Base-by-base conservation (phyloP, 352 stramenopile genomes). In the Globisporangium splendens region DNA sequence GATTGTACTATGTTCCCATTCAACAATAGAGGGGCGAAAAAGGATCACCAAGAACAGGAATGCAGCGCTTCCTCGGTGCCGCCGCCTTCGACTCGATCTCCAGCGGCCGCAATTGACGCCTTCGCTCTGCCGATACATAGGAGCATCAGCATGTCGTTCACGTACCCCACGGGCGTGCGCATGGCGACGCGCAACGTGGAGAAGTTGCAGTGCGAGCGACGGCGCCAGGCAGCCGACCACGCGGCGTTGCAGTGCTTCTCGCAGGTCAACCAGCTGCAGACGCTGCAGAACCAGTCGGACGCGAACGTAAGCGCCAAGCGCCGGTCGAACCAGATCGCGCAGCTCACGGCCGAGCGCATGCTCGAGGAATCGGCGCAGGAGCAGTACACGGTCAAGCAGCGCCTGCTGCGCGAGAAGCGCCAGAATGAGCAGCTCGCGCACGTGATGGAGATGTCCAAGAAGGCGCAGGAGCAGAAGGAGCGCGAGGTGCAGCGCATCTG, bases 401-500 rank as follows among this genome's bases (percentile, higher is more conserved):
- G 81, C 14, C 50, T 59, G 10, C 20, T 53, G 4, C 72, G 78
- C 20, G 79, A 86, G 55, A 62, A 66, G 13, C 72, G 86, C 59
- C 85, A 96, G 59, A 91, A 90, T 59, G 79, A 87, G 51, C 75
- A 77, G 39, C 68, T 96, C 20, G 82, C 86, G 15, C 63, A 77
- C 46, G 81, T 79, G 46, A 78, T 97, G 50, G 86, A 93, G 48
- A 79, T 68, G 39, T 63, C 70, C 21, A 74, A 80, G 41, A 85
- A 81, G 56, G 35, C 51, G 11, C 70, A 81, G 33, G 86, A 96
- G 38, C 84, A 89, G 50, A 70, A 86, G 41, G 80, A 92, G 63
- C 75, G 81, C 52, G 87, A 98, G 70, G 84, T 97, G 46, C 88
- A 96, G 69, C 79, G 85, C 49, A 96, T 98, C 61, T 97, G 88